Base-by-base conservation (phyloP, 164 flowering plant species). In the Warburgia ugandensis region DNA sequence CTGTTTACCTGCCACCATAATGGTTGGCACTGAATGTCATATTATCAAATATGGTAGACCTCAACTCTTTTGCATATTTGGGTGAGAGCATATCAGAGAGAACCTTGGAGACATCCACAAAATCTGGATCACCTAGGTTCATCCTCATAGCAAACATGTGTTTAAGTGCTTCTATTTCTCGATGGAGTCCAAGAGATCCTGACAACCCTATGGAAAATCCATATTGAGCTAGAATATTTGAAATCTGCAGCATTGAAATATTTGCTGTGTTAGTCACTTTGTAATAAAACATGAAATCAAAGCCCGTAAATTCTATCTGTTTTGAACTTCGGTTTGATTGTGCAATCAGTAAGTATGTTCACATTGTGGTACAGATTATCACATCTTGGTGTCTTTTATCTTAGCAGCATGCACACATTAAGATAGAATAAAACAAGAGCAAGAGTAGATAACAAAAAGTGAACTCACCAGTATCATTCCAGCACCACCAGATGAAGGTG, bases 61-160 rank as follows among this genome's bases (percentile, higher is more conserved):
- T 68, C 54, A 83, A 25, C 56, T 68, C 52, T 55, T 50, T 26
- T 1, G 91, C 84, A 65, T 77, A 75, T 50, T 70, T 62, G 14
- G 66, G 64, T 10, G 91, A 83, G 28, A 78, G 61, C 86, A 83
- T 78, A 45, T 83, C 77, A 6, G 74, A 53, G 5, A 73, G 10
- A 54, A 69, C 76, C 10, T 36, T 11, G 0, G 69, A 37, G 4
- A 70, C 58, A 46, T 84, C 23, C 8, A 67, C 75, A 44, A 75
- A 83, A 43, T 75, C 74, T 13, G 85, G 92, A 69, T 83, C 91
- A n/a, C 86, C 86, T 10, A 78, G 83, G 30, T 74, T 74, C 81
- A 77, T 81, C 62, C 77, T 67, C 33, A 67, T 59, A 6, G 85
- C 77, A 42, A 71, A 61, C 41, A 64, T 66, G 44, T 80, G 76